Conservation (phyloP, 768 basidiomycete genomes). For the Chlorophyllum brunneum region DNA sequence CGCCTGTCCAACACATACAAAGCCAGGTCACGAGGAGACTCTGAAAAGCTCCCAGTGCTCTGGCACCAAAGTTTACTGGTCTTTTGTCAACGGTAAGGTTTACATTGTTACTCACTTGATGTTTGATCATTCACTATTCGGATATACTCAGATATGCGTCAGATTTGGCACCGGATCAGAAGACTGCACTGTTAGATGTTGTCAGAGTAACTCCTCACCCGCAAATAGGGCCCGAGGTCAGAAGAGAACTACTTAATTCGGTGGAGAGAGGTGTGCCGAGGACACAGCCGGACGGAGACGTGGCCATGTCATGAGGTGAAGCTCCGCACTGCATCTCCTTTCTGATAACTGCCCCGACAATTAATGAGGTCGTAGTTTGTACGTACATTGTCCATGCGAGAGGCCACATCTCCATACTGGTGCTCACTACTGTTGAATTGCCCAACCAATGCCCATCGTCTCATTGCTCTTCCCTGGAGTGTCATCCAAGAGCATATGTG, state of each 20-base stretch:
- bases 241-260: conserved; percentile 85
- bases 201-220: conserved; percentile 81
- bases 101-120: neutral
- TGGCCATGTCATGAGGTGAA: conserved; percentile 50
- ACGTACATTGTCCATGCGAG: too few species aligned
- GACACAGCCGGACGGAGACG: conserved; percentile 58
- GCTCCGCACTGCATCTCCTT: neutral
- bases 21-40: conserved; percentile 62
- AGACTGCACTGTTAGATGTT: conserved; percentile 94
- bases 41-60: conserved; percentile 86
- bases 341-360: too few species aligned
- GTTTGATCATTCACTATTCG: neutral
- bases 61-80: conserved; percentile 98
- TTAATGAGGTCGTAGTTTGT: too few species aligned
- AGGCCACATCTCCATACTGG: too few species aligned
- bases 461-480: conserved; percentile 32
- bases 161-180: conserved; percentile 95
- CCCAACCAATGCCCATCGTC: conserved; percentile 35
- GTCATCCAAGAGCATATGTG: conserved; percentile 33
- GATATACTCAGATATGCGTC: conserved; percentile 69
- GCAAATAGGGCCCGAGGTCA: conserved; percentile 85
- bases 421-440: too few species aligned
- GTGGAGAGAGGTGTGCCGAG: conserved; percentile 83
- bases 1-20: conserved; percentile 91
- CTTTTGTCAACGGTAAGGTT: conserved; percentile 79